Conservation (phyloP, 2,329 filamentous ascomycete genomes). For the Aspergillus tamarii region DNA sequence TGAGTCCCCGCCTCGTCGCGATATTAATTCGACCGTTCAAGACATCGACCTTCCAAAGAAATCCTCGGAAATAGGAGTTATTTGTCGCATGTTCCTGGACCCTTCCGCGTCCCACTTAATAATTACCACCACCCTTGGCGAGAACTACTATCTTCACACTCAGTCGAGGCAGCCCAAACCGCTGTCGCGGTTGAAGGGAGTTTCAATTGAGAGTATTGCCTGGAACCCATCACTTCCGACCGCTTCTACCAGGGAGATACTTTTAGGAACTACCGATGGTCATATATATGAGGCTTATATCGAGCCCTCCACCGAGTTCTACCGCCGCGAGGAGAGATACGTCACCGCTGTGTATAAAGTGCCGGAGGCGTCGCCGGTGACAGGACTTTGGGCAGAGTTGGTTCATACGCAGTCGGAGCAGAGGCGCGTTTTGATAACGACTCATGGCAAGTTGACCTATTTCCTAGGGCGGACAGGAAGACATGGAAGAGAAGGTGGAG, state of each 20-base stretch:
- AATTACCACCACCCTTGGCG: conserved; percentile 85
- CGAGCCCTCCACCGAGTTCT: conserved; percentile 92
- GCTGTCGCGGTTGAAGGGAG: conserved; percentile 79
- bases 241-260: conserved; percentile 89
- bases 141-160: conserved; percentile 97
- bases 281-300: conserved; percentile 95
- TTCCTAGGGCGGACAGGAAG: conserved; percentile 77
- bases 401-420: conserved; percentile 70
- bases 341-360: conserved; percentile 81
- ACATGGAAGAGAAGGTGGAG: conserved; percentile 74
- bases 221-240: conserved; percentile 96
- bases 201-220: conserved; percentile 84
- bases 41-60: conserved; percentile 98
- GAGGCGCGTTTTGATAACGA: conserved; percentile 78
- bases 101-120: conserved; percentile 94
- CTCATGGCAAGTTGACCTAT: conserved; percentile 76
- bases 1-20: neutral
- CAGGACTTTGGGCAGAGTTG: conserved; percentile 81
- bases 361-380: conserved; percentile 74
- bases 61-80: conserved; percentile 85
- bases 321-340: conserved; percentile 92
- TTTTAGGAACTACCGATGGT: conserved; percentile 89
- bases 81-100: conserved; percentile 95
- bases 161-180: conserved; percentile 87
- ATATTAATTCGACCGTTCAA: conserved; percentile 43